A percentile compares a stretch with the other conserved stretches of the same genome.
Evolutionary conservation across 768 basidiomycete species (phyloP).

Genomic region (Amylocystis lapponica): DNA sequence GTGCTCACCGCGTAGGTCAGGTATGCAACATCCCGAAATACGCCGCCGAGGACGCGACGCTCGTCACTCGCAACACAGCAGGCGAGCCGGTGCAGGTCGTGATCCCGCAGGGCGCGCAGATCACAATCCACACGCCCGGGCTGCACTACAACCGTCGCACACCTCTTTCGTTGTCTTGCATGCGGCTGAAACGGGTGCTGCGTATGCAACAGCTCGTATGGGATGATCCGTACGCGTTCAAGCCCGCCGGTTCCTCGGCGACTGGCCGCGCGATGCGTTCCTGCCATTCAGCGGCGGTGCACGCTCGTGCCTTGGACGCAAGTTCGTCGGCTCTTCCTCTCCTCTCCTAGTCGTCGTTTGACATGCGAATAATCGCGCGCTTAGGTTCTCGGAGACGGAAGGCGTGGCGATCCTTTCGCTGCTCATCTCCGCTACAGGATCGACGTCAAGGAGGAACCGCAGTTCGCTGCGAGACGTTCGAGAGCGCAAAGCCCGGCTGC

Average conservation of each 20-base stretch:
- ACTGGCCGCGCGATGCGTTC: constrained; percentile 52
- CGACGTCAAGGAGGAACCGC: constrained; percentile 44
- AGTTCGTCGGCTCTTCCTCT: constrained; percentile 26
- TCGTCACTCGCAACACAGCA: constrained; percentile 14
- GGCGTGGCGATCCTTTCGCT: constrained; percentile 45
- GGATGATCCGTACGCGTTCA: constrained; percentile 32
- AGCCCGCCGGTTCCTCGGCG: constrained; percentile 43
- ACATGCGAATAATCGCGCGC: too few species aligned
- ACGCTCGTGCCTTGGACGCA: constrained; percentile 41
- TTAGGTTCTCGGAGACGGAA: constrained; percentile 44
- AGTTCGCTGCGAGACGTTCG: constrained; percentile 43
- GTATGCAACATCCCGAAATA: constrained; percentile 12
- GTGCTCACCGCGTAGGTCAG: background rate
- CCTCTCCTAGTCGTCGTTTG: constrained; percentile 20
- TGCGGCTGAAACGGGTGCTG: constrained; percentile 33
- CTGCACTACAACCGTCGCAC: constrained; percentile 30
- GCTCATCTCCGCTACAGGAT: constrained; percentile 43
- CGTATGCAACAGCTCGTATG: constrained; percentile 30
- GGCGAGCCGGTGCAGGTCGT: constrained; percentile 18
- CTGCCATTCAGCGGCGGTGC: constrained; percentile 45
- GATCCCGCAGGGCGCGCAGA: constrained; percentile 16
- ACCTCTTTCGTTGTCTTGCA: constrained; percentile 2
- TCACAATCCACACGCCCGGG: constrained; percentile 15
- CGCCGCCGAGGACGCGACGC: constrained; percentile 17
- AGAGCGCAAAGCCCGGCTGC: constrained; percentile 38